These are phyloP conservation scores for Zasmidium cellare DNA, from an alignment of 2,329 filamentous ascomycete genomes.

Conservation along the genomic window DNA sequence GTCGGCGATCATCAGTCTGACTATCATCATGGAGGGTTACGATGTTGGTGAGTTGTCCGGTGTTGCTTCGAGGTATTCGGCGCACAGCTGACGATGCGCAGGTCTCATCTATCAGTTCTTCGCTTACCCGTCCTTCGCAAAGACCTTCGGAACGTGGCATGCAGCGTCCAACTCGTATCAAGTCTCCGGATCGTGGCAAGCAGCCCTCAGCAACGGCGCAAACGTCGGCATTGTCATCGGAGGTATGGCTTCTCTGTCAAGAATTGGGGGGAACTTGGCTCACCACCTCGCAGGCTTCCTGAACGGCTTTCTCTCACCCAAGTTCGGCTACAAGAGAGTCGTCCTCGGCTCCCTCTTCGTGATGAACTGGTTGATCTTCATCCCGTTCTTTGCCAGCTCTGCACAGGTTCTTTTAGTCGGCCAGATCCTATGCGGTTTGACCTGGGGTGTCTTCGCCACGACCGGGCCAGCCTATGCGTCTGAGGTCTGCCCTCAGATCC, in stretches of 20 bases:
- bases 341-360: constrained; percentile 14
- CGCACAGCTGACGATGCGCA: neutral
- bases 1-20: constrained; percentile 58
- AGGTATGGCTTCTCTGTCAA: constrained; percentile 21
- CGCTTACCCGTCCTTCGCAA: constrained; percentile 45
- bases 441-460: constrained; percentile 17
- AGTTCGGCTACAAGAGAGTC: constrained; percentile 16
- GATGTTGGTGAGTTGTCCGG: constrained; percentile 45
- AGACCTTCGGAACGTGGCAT: constrained; percentile 51
- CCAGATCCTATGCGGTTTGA: constrained; percentile 33
- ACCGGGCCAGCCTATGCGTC: constrained; percentile 15
- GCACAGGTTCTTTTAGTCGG: constrained; percentile 32
- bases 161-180: constrained; percentile 12
- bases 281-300: constrained; percentile 5
- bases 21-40: constrained; percentile 60
- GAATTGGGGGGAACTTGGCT: neutral
- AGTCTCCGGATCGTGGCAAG: constrained; percentile 36
- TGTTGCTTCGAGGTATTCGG: neutral
- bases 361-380: constrained; percentile 42
- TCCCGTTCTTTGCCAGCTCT: constrained; percentile 13
- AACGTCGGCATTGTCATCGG: constrained; percentile 57
- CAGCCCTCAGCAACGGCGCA: constrained; percentile 47
- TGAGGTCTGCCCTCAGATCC: constrained; percentile 42
- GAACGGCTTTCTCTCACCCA: constrained; percentile 55
- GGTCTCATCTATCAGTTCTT: constrained; percentile 10